Evolutionary conservation across 1,284 basidiomycete genomes (phyloP).

Genomic region (Melanopsichium pennsylvanicum): DNA sequence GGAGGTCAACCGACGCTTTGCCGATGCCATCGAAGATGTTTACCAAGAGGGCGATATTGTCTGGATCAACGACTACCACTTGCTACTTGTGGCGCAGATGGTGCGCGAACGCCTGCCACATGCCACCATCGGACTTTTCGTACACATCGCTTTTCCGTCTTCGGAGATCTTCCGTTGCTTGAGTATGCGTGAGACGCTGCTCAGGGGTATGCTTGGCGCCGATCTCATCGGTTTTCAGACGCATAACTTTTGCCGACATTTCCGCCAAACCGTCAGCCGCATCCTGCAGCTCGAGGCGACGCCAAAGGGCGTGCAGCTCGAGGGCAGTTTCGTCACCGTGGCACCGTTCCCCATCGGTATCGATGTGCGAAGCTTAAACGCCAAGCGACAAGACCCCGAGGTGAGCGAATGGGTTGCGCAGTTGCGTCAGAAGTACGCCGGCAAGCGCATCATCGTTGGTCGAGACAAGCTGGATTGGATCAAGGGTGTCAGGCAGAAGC

Average conservation of each 20-base stretch:
- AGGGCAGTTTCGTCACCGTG: slow-evolving; percentile 76
- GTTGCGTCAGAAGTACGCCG: slow-evolving; percentile 79
- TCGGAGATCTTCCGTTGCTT: slow-evolving; percentile 88
- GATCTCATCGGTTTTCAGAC: slow-evolving; percentile 84
- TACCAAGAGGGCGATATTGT: slow-evolving; percentile 84
- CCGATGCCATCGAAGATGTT: slow-evolving; percentile 76
- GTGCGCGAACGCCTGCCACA: slow-evolving; percentile 73
- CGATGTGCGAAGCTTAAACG: slow-evolving; percentile 76
- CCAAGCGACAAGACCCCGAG: slow-evolving; percentile 78
- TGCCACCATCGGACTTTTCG: slow-evolving; percentile 84
- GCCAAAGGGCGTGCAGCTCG: slow-evolving; percentile 79
- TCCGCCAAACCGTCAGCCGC: slow-evolving; percentile 77
- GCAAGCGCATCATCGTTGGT: slow-evolving; percentile 84
- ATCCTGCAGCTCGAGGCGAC: slow-evolving; percentile 82
- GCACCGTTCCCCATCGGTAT: slow-evolving; percentile 89
- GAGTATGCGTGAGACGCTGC: slow-evolving; percentile 70
- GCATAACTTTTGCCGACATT: slow-evolving; percentile 70
- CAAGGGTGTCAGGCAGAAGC: slow-evolving; percentile 83
- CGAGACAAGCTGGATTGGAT: slow-evolving; percentile 87
- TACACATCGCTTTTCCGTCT: slow-evolving; percentile 86
- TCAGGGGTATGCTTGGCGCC: slow-evolving; percentile 78
- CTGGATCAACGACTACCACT: slow-evolving; percentile 72
- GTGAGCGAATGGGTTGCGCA: slow-evolving; percentile 82
- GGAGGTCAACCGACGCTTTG: slow-evolving; percentile 83
- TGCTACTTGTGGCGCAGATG: slow-evolving; percentile 81